phyloP scores from a whole-genome alignment of 805 yeast genomes.

The Zygoascus flipseniorum region DNA sequence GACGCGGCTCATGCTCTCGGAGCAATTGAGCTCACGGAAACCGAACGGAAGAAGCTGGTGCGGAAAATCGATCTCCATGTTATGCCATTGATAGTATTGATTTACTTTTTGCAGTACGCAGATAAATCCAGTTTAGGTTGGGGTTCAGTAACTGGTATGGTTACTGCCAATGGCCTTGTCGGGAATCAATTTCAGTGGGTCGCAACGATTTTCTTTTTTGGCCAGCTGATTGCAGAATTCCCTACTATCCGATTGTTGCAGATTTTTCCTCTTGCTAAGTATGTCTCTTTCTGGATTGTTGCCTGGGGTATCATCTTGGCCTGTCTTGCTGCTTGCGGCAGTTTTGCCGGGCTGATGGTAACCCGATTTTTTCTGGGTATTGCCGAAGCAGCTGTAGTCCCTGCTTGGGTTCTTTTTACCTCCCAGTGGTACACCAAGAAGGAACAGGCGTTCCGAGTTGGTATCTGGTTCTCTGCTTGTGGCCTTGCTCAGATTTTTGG shows the following conservation, averaged over 20 bases:
- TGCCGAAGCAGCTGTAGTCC: constrained; percentile 47
- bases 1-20: constrained; percentile 8
- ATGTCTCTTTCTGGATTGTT: constrained; percentile 9
- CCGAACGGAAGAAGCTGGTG: constrained; percentile 20
- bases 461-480: constrained; percentile 35
- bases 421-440: constrained; percentile 46
- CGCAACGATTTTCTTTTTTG: constrained; percentile 37
- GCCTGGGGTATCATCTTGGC: constrained; percentile 14
- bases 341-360: constrained; percentile 38
- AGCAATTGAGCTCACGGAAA: constrained; percentile 23
- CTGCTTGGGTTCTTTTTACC: constrained; percentile 49
- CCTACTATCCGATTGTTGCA: constrained; percentile 33
- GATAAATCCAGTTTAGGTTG: constrained; percentile 46
- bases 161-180: constrained; percentile 32
- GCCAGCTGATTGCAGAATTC: constrained; percentile 38
- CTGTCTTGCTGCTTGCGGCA: constrained; percentile 29
- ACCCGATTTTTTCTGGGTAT: constrained; percentile 43
- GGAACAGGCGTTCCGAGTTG: constrained; percentile 39
- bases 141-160: constrained; percentile 43
- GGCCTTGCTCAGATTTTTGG: constrained; percentile 41
- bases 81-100: constrained; percentile 11
- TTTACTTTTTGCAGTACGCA: constrained; percentile 12
- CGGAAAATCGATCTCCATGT: constrained; percentile 17
- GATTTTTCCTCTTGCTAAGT: constrained; percentile 13
- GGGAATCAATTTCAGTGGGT: constrained; percentile 36